Evolutionary conservation across 2,329 filamentous ascomycete species (phyloP).

Genomic region (Ceratocystis huliohia): DNA sequence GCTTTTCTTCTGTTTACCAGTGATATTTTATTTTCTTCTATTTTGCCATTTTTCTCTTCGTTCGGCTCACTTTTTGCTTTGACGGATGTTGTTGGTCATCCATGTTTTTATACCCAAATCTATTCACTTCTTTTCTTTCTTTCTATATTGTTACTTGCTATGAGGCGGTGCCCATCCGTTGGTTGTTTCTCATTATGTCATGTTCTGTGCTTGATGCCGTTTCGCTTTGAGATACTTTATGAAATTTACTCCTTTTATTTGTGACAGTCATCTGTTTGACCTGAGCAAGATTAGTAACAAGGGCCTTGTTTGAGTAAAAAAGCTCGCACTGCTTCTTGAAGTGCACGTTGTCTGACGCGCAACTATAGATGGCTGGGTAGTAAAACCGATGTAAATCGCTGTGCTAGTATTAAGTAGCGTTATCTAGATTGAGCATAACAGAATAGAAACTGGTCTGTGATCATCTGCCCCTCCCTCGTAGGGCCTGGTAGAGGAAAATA

Average conservation of each 20-base stretch:
- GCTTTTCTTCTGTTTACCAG: background rate
- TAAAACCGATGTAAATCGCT: background rate
- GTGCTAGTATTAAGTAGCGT: background rate
- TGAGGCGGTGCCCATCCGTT: background rate
- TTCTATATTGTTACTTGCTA: background rate
- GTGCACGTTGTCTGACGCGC: background rate
- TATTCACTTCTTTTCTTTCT: conserved; percentile 11
- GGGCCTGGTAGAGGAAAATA: background rate
- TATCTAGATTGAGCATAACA: background rate
- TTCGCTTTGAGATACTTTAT: background rate
- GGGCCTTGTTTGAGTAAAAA: background rate
- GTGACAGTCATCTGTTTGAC: background rate
- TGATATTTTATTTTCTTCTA: conserved; percentile 9
- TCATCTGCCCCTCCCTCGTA: background rate
- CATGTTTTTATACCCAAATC: conserved; percentile 12
- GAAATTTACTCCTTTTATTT: background rate
- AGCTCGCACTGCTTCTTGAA: background rate
- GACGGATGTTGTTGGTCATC: conserved; percentile 12
- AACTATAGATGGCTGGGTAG: background rate
- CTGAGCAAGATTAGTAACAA: no score
- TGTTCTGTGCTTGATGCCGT: conserved; percentile 10
- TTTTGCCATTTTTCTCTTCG: conserved; percentile 19
- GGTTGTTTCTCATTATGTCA: background rate
- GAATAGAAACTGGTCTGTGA: background rate
- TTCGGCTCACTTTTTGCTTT: conserved; percentile 15